Percentiles rank a stretch among this genome's conserved stretches.
Evolutionary conservation across 1,284 basidiomycete species (phyloP).

Genomic region (Earliella scabrosa): DNA sequence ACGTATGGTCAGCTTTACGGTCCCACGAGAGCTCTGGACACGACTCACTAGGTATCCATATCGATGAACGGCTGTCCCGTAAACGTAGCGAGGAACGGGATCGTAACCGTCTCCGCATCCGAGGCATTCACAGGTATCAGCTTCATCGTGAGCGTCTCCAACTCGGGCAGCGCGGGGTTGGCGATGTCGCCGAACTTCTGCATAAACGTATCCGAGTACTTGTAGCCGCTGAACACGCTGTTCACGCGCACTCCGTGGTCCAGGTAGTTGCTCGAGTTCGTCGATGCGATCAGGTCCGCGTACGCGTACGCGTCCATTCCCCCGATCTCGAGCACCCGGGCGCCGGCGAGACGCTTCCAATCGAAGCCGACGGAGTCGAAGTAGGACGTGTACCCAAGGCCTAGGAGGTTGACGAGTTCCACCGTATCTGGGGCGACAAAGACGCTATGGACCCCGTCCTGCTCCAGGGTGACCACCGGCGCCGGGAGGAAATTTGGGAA

Average conservation of each 20-base stretch:
- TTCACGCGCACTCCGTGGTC: slow-evolving; percentile 68
- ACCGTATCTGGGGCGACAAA: slow-evolving; percentile 57
- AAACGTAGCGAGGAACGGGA: slow-evolving; percentile 60
- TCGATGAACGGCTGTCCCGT: slow-evolving; percentile 56
- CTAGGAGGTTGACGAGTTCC: slow-evolving; percentile 23
- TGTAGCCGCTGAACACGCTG: slow-evolving; percentile 64
- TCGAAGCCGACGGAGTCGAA: slow-evolving; percentile 57
- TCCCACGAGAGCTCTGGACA: too few species aligned
- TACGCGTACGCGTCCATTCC: slow-evolving; percentile 59
- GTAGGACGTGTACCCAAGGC: slow-evolving; percentile 46
- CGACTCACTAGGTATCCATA: slow-evolving; percentile 52
- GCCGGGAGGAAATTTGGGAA: slow-evolving; percentile 65
- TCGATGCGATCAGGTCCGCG: slow-evolving; percentile 58
- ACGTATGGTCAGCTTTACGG: too few species aligned
- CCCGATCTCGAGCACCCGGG: slow-evolving; percentile 58
- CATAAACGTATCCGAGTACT: slow-evolving; percentile 53
- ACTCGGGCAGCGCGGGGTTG: slow-evolving; percentile 53
- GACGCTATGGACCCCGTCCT: slow-evolving; percentile 53
- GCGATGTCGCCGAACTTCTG: slow-evolving; percentile 65
- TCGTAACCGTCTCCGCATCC: slow-evolving; percentile 49
- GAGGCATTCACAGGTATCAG: slow-evolving; percentile 51
- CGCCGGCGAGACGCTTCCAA: slow-evolving; percentile 64
- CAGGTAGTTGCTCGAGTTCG: slow-evolving; percentile 64
- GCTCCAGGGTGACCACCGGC: slow-evolving; percentile 58
- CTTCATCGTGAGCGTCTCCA: slow-evolving; percentile 45